Evolutionary conservation across 306 rosid genomes (phyloP), one percentile per base, ranked within the genome.

Genomic region (Cucurbita maxima): DNA sequence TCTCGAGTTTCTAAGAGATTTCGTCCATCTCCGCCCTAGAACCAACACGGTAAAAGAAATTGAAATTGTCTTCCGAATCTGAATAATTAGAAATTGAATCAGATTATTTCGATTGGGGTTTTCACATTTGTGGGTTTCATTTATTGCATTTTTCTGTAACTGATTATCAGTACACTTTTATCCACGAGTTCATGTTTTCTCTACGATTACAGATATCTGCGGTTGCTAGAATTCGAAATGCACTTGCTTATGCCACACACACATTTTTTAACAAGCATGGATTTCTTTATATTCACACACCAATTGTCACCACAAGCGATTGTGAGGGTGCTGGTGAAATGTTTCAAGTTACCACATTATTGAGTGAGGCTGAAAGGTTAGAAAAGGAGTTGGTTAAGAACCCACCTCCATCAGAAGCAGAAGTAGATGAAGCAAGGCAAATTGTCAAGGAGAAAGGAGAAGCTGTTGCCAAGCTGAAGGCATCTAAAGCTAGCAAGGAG

Each of bases 291-390:
- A 94, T 91, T 68, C 99, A 95, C 72, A 95, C 99, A 3, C 99
- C 97, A 10, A 95, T 95, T 81, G 76, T 95, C 10, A 95, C 99
- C 7, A 95, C 97, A 0, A 95, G 97, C 82, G 99, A 95, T 71
- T 95, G 99, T 79, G 99, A 95, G 86, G 99, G 99, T 83, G 99
- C 99, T 7, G 99, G 99, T 70, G 97, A 95, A 75, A 95, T 95
- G 97, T 95, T 95, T 87, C 99, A 95, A 83, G 99, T 95, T 57
- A 95, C 99, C 1, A 91, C 97, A 62, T 76, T 95, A 83, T 72
- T 95, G 14, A 88, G 73, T 40, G 99, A 89, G 69, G 96, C 90
- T 61, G 99, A 95, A 75, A 91, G 60, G 79, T 63, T 95, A 83
- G 97, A 91, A 84, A 89, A 76, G 84, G 99, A 95, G 15, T 81